A percentile compares a stretch with the other conserved stretches of the same genome.
phyloP scores from a whole-genome alignment of 2,329 filamentous ascomycete genomes.

The Macroventuria anomochaeta region DNA sequence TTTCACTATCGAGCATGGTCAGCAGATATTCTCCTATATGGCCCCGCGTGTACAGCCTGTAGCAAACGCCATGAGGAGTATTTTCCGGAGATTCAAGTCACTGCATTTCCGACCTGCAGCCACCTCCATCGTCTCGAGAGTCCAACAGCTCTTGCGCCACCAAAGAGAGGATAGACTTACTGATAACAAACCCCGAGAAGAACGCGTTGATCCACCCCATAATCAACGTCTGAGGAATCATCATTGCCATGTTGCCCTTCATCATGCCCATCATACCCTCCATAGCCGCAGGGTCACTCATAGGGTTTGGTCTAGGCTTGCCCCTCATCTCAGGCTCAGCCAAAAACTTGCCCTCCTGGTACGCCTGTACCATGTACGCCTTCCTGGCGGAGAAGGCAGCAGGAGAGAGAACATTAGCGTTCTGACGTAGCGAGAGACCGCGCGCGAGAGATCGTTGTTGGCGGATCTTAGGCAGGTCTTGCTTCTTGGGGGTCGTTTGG shows the following conservation, averaged over 20 bases:
- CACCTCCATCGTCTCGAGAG: not conserved
- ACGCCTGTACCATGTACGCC: slow-evolving; percentile 78
- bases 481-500: slow-evolving; percentile 81
- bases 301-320: slow-evolving; percentile 88
- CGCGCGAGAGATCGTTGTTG: slow-evolving; percentile 85
- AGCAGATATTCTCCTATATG: slow-evolving; percentile 13
- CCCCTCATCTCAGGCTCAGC: slow-evolving; percentile 87
- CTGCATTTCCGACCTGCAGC: not conserved
- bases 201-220: slow-evolving; percentile 99
- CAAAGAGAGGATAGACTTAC: slow-evolving; percentile 59
- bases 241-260: slow-evolving; percentile 99
- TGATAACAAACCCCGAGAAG: slow-evolving; percentile 97
- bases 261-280: slow-evolving; percentile 99
- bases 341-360: slow-evolving; percentile 84
- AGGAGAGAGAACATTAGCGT: slow-evolving; percentile 79
- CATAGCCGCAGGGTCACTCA: slow-evolving; percentile 95
- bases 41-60: not conserved
- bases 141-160: not conserved
- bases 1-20: slow-evolving; percentile 69
- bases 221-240: slow-evolving; percentile 96
- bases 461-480: slow-evolving; percentile 75
- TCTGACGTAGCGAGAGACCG: slow-evolving; percentile 82
- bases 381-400: slow-evolving; percentile 81
- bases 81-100: not conserved
- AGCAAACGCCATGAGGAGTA: not conserved